phyloP scores from a whole-genome alignment of 495 filamentous ascomycete species.

The Cercophora samala region DNA sequence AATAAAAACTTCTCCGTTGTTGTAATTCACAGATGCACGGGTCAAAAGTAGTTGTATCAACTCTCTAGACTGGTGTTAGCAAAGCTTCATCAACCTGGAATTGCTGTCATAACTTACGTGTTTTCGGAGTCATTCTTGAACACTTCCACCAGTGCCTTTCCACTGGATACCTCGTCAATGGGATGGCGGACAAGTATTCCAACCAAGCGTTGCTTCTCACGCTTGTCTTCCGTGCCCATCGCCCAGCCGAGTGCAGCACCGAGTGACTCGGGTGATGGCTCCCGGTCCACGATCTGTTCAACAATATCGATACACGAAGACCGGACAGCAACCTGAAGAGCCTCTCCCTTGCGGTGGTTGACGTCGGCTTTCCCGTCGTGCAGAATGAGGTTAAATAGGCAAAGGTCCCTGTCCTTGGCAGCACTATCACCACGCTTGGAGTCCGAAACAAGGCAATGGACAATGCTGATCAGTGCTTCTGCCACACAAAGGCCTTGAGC shows the following conservation, averaged over 20 bases:
- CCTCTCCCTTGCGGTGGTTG: conserved; percentile 34
- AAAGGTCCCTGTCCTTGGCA: conserved; percentile 25
- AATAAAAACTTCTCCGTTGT: conserved; percentile 34
- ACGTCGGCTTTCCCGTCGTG: conserved; percentile 44
- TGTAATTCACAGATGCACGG: conserved; percentile 30
- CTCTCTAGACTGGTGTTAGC: conserved; percentile 9
- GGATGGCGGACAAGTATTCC: conserved; percentile 25
- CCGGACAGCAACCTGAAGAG: conserved; percentile 37
- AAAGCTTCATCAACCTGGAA: neutral
- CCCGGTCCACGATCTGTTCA: conserved; percentile 33
- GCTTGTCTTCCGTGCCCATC: conserved; percentile 18
- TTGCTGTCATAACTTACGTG: conserved; percentile 17
- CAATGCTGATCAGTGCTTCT: conserved; percentile 25
- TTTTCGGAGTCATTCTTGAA: conserved; percentile 29
- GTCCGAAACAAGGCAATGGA: conserved; percentile 19
- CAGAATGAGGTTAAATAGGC: conserved; percentile 36
- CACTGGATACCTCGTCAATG: conserved; percentile 31
- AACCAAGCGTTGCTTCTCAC: conserved; percentile 19
- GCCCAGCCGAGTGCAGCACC: conserved; percentile 29
- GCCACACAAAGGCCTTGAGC: conserved; percentile 27
- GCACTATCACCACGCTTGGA: conserved; percentile 7
- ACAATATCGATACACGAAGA: conserved; percentile 30
- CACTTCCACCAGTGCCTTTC: conserved; percentile 36
- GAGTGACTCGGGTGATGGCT: conserved; percentile 31
- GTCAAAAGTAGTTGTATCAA: conserved; percentile 27